phyloP scores from a whole-genome alignment of 2,329 filamentous ascomycete species.

The Fusarium musae region DNA sequence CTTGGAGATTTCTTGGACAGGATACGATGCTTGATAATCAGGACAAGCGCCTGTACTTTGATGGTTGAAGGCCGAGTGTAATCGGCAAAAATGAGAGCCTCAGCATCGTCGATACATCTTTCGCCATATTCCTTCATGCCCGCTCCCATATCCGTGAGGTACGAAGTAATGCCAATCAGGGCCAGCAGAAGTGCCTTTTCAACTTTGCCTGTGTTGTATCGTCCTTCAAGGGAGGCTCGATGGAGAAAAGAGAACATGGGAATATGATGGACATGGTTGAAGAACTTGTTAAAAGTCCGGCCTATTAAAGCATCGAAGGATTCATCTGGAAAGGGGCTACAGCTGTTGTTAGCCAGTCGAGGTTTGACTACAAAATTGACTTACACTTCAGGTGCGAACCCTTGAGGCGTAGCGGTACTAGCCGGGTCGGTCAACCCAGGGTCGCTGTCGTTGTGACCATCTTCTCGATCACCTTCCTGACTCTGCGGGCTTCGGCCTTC shows the following conservation, averaged over 20 bases:
- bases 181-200: constrained; percentile 65
- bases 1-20: constrained; percentile 56
- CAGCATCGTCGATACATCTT: constrained; percentile 66
- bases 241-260: constrained; percentile 69
- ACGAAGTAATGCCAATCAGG: constrained; percentile 65
- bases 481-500: constrained; percentile 48
- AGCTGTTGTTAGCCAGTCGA: constrained; percentile 34
- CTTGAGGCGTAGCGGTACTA: constrained; percentile 49
- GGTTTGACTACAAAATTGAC: constrained; percentile 11
- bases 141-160: constrained; percentile 65
- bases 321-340: constrained; percentile 53
- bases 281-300: constrained; percentile 67
- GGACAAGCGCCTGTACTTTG: constrained; percentile 61
- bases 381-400: constrained; percentile 50
- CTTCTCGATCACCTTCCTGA: constrained; percentile 50
- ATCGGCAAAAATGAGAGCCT: constrained; percentile 62
- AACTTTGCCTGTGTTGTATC: constrained; percentile 66
- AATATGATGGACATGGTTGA: constrained; percentile 68
- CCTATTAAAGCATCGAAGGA: constrained; percentile 61
- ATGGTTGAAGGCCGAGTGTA: constrained; percentile 67
- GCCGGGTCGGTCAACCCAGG: constrained; percentile 49
- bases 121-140: constrained; percentile 63
- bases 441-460: constrained; percentile 50
- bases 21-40: constrained; percentile 58
- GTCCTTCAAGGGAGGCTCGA: constrained; percentile 68